Conservation (phyloP, 768 basidiomycete species). For the Lyophyllum atratum region DNA sequence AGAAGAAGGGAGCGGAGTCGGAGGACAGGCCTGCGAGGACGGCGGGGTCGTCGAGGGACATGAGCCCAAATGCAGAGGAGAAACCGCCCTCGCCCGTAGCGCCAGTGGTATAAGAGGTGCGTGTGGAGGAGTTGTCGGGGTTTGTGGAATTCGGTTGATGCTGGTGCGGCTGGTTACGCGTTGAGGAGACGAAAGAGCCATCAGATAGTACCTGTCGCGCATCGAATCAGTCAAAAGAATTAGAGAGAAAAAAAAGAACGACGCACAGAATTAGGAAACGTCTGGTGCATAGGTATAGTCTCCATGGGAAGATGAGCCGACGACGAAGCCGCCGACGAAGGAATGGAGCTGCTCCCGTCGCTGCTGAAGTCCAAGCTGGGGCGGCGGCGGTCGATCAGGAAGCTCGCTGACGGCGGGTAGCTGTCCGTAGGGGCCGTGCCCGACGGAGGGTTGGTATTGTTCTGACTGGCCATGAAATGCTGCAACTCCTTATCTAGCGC, state of each 20-base stretch:
- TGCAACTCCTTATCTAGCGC: not conserved
- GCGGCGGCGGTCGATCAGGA: constrained; percentile 15
- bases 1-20: constrained; percentile 68
- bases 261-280: constrained; percentile 1
- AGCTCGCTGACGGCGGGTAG: not conserved
- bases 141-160: not conserved
- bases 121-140: not conserved
- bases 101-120: not conserved
- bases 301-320: constrained; percentile 49
- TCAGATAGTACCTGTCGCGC: not conserved
- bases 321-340: constrained; percentile 57
- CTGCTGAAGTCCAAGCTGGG: constrained; percentile 38
- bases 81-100: constrained; percentile 41
- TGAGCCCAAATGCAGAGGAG: constrained; percentile 68
- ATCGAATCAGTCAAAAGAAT: not conserved
- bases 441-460: constrained; percentile 9
- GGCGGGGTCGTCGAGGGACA: constrained; percentile 75
- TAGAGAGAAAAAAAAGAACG: not conserved
- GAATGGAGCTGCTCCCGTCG: constrained; percentile 43
- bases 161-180: not conserved
- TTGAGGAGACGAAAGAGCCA: not conserved
- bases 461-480: constrained; percentile 16
- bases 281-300: constrained; percentile 8
- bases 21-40: constrained; percentile 61
- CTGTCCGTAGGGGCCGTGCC: too few species aligned